Base-by-base conservation (phyloP, 345 rosid species). In the Camelina hispida region DNA sequence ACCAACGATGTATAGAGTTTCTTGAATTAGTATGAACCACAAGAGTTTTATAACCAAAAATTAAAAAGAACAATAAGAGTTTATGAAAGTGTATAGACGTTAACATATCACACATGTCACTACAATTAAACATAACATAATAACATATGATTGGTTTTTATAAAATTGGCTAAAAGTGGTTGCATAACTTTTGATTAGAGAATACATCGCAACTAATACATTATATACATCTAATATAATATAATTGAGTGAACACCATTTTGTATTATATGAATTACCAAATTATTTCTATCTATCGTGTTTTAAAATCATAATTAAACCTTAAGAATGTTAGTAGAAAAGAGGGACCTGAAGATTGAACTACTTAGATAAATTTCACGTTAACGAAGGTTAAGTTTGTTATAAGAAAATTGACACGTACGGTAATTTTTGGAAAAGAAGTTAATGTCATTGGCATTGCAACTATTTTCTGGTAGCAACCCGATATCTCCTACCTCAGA, bases 11-110 rank as follows among this genome's bases (percentile, higher is more conserved):
- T 4, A 46, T 25, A 4, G 55, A 25, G 62, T 56, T 76, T 62
- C 71, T 63, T 61, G 57, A 30, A 61, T 9, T 52, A 68, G 73
- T 58, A 61, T 50, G 62, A 61, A 68, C 28, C 17, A 11, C 30
- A 52, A 16, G 60, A 52, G 32, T 46, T 66, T 47, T 16, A 48
- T 40, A 40, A 11, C 40, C 40, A 7, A 35, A 35, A 35, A 35
- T 0, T 8, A 35, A 35, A 35, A 9, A 35, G 3, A 35, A 8
- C 40, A 11, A 35, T 10, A 9, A 0, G 30, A 28, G 30, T 28
- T 28, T 28, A 28, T 4, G 5, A 28, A 28, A 28, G 30, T 28
- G 30, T 16, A 48, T 40, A 40, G 30, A 28, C 30, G 5, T 28
- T 25, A 11, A 59, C 40, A 60, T 16, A 60, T 52, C 38, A 52